Base-by-base conservation (phyloP, 345 rosid species). In the Eucalyptus victrix region DNA sequence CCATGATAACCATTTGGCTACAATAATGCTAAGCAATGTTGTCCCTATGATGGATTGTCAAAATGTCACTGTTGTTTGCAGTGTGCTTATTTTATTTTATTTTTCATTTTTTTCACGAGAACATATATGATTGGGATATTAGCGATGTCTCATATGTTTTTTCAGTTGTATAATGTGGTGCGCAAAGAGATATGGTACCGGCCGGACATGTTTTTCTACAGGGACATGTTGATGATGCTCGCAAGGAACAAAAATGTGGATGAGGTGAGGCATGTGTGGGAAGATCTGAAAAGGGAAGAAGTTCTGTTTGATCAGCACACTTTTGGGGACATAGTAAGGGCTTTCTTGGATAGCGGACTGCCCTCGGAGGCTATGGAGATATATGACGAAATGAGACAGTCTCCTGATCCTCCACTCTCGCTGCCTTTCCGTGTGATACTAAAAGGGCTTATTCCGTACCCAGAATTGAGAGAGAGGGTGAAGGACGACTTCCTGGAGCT, bases 221-320 rank as follows among this genome's bases (percentile, higher is more conserved):
- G 99, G 91, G 99, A 98, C 93, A 98, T 96, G 99, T 95, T 98
- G 12, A 95, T 96, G 95, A 94, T 95, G 98, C 98, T 97, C 60
- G 99, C 99, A 26, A 95, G 97, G 92, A 96, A 96, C 95, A 96
- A 56, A 90, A 96, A 91, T 87, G 95, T 94, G 45, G 95, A 92
- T 9, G 96, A 96, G 90, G 94, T 93, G 21, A 93, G 91, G 90
- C 90, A 30, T 90, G 98, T 96, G 50, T 96, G 98, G 99, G 94
- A 93, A 91, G 99, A 98, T 94, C 90, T 96, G 90, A 98, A 92
- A 92, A 90, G 90, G 76, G 99, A 96, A 90, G 97, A 91, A 87
- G 98, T 98, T 91, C 90, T 96, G 91, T 98, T 98, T 89, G 98
- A 97, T 90, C 99, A 97, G 88, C 99, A 98, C 88, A 94, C 97